Conservation (phyloP, 768 basidiomycete species). For the Russula sp. region DNA sequence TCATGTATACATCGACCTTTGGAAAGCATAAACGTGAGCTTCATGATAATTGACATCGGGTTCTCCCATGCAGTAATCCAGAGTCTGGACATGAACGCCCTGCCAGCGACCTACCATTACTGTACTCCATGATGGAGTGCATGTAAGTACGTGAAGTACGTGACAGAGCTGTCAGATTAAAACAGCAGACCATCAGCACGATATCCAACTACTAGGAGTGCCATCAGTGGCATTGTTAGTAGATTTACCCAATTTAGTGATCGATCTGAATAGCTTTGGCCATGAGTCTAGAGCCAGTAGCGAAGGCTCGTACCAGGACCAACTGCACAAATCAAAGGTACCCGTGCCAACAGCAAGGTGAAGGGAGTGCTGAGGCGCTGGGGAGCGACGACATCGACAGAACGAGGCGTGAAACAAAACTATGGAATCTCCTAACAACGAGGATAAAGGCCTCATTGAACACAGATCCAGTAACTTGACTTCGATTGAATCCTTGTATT, state of each 20-base stretch:
- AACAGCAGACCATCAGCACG: background rate
- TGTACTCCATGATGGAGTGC: background rate
- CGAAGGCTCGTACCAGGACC: background rate
- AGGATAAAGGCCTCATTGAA: too few species aligned
- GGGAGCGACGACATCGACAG: too few species aligned
- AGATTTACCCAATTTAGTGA: background rate
- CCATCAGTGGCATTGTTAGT: too few species aligned
- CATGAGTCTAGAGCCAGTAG: background rate
- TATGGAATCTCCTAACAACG: too few species aligned
- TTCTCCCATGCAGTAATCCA: background rate
- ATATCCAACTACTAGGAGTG: background rate
- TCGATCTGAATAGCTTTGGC: background rate
- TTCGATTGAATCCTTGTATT: too few species aligned
- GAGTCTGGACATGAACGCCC: background rate
- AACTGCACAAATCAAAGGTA: background rate
- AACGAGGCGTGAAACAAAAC: too few species aligned
- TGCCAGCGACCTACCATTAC: background rate
- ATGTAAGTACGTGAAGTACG: background rate
- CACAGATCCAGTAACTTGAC: too few species aligned
- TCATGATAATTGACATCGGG: too few species aligned
- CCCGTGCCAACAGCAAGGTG: too few species aligned
- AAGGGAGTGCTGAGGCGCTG: too few species aligned
- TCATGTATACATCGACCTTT: background rate
- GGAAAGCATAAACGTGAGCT: too few species aligned
- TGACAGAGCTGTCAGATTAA: background rate